Conservation (phyloP, 2,329 filamentous ascomycete species). For the Exophiala spinifera region DNA sequence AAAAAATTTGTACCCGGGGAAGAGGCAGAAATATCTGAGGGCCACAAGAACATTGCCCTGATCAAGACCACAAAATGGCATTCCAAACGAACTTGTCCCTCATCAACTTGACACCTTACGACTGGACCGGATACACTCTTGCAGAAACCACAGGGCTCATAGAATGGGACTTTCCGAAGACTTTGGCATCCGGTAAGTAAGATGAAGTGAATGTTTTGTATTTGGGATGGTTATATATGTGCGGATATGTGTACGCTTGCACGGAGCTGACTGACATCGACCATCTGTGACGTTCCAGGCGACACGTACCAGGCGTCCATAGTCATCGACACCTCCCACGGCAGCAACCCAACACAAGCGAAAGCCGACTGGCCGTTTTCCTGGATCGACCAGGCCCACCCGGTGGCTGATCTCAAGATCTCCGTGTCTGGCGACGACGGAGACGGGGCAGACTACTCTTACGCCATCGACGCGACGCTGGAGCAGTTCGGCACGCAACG, state of each 20-base stretch:
- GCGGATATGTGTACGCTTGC: background rate
- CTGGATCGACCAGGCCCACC: background rate
- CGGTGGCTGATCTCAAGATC: constrained; percentile 2
- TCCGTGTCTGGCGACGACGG: background rate
- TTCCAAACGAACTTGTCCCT: constrained; percentile 3
- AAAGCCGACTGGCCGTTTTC: constrained; percentile 1
- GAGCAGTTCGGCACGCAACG: constrained; percentile 28
- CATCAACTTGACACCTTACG: constrained; percentile 7
- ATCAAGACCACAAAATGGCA: too few species aligned
- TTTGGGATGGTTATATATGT: too few species aligned
- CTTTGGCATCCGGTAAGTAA: constrained; percentile 1
- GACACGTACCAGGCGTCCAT: constrained; percentile 1
- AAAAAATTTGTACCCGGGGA: too few species aligned
- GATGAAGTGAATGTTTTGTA: background rate
- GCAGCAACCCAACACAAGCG: background rate
- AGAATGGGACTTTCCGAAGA: constrained; percentile 3
- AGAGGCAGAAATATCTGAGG: too few species aligned
- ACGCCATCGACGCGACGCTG: constrained; percentile 3
- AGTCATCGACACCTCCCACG: background rate
- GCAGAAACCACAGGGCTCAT: background rate
- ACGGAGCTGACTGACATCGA: too few species aligned
- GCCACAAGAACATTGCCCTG: background rate
- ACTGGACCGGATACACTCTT: background rate
- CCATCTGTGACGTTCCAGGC: background rate
- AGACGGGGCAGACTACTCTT: background rate